A percentile compares a stretch with the other conserved stretches of the same genome.
phyloP scores from a whole-genome alignment of 345 rosid genomes.

The Eucalyptus curtisii region DNA sequence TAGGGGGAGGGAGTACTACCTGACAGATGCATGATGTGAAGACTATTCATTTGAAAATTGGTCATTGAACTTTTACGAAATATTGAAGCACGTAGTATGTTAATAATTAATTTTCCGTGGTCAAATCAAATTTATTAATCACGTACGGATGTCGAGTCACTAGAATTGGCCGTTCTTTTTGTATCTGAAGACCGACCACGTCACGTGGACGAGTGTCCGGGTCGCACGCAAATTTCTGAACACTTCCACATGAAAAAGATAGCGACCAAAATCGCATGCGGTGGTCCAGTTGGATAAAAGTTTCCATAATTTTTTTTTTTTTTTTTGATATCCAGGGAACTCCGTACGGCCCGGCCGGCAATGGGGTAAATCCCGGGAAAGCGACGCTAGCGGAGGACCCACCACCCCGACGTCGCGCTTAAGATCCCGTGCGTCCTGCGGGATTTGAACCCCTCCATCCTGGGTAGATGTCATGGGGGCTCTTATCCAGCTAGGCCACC shows the following conservation, averaged over 20 bases:
- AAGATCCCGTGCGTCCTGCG: no score
- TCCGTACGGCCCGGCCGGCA: no score
- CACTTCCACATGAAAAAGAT: not conserved
- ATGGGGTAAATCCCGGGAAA: no score
- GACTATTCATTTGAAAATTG: not conserved
- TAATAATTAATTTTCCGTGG: not conserved
- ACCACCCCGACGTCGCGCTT: no score
- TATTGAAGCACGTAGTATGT: not conserved
- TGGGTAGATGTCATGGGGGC: no score
- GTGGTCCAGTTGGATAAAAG: no score
- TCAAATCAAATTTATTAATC: not conserved
- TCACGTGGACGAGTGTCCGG: not conserved
- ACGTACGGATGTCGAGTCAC: not conserved
- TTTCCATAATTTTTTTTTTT: no score
- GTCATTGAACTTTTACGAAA: not conserved
- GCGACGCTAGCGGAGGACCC: no score
- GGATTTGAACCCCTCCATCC: no score
- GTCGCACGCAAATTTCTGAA: not conserved
- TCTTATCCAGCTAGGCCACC: no score
- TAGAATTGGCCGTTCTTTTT: not conserved
- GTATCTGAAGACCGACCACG: not conserved
- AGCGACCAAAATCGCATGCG: no score
- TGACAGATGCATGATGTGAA: not conserved
- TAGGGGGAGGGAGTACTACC: rapidly evolving
- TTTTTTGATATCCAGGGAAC: no score